phyloP scores from a whole-genome alignment of 2,329 filamentous ascomycete species.

The Stylonectria norvegica region DNA sequence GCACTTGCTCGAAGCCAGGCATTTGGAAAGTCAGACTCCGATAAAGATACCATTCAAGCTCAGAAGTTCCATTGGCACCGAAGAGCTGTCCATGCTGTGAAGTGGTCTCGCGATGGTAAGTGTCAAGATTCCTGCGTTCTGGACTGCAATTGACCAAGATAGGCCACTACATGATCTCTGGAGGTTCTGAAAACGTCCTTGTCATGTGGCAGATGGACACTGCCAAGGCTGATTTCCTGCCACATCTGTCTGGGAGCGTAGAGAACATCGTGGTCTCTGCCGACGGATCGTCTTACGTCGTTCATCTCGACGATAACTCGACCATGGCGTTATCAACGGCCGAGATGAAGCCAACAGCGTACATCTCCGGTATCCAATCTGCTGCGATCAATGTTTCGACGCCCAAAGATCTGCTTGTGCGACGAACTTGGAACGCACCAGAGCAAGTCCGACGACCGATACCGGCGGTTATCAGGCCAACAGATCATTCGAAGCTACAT shows the following conservation, averaged over 20 bases:
- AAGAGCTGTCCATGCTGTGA: conserved; percentile 74
- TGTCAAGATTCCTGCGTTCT: not conserved
- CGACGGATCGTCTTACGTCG: conserved; percentile 72
- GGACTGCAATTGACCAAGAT: not conserved
- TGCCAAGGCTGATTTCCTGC: conserved; percentile 74
- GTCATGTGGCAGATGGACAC: conserved; percentile 94
- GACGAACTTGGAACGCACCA: conserved; percentile 46
- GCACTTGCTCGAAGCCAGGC: conserved; percentile 57
- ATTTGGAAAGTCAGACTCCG: conserved; percentile 35
- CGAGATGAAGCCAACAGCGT: conserved; percentile 79
- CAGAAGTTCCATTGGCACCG: conserved; percentile 89
- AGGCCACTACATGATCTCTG: conserved; percentile 93
- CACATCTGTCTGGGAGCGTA: conserved; percentile 84
- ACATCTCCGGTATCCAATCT: conserved; percentile 78
- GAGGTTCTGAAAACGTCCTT: conserved; percentile 83
- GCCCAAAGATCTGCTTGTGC: conserved; percentile 52
- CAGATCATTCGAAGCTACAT: conserved; percentile 60
- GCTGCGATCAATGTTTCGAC: conserved; percentile 48
- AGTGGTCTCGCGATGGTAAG: conserved; percentile 88
- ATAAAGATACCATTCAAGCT: conserved; percentile 50
- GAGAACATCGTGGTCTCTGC: conserved; percentile 81
- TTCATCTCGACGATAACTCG: conserved; percentile 90
- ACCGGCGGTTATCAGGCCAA: conserved; percentile 61
- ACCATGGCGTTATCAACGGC: conserved; percentile 85
- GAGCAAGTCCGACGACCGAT: conserved; percentile 47